phyloP scores from a whole-genome alignment of 768 basidiomycete species.

The Baorangia bicolor region DNA sequence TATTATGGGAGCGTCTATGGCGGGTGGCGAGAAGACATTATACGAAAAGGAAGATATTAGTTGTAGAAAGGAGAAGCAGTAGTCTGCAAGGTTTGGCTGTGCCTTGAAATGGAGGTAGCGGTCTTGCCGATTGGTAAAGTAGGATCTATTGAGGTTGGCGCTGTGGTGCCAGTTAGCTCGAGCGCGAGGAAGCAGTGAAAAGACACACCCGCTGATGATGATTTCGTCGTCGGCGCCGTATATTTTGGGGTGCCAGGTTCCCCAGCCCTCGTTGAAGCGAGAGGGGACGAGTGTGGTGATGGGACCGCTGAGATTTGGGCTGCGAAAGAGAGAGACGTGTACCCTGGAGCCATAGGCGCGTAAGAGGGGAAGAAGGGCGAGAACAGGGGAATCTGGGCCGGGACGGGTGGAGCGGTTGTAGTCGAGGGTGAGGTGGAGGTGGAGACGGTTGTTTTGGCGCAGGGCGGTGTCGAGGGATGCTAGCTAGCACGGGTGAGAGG shows the following conservation, averaged over 20 bases:
- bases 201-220: constrained; percentile 84
- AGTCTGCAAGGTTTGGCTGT: constrained; percentile 68
- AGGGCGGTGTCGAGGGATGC: constrained; percentile 63
- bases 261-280: constrained; percentile 97
- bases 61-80: constrained; percentile 78
- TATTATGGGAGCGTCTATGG: constrained; percentile 48
- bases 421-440: constrained; percentile 75
- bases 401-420: constrained; percentile 76
- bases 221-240: constrained; percentile 93
- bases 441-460: constrained; percentile 54
- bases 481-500: constrained; percentile 50
- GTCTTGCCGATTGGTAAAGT: constrained; percentile 94
- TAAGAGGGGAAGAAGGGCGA: constrained; percentile 69
- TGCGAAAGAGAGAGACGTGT: constrained; percentile 80
- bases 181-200: not conserved
- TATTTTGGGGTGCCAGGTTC: constrained; percentile 96
- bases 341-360: constrained; percentile 70
- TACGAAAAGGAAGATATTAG: constrained; percentile 75
- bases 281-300: constrained; percentile 80
- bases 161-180: constrained; percentile 40
- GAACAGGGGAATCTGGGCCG: constrained; percentile 66
- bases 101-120: constrained; percentile 78
- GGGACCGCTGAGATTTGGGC: constrained; percentile 77
- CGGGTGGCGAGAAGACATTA: constrained; percentile 32
- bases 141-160: constrained; percentile 89